Evolutionary conservation across 306 rosid species (phyloP), one percentile per base, ranked within the genome.

Genomic region (Delonix regia): DNA sequence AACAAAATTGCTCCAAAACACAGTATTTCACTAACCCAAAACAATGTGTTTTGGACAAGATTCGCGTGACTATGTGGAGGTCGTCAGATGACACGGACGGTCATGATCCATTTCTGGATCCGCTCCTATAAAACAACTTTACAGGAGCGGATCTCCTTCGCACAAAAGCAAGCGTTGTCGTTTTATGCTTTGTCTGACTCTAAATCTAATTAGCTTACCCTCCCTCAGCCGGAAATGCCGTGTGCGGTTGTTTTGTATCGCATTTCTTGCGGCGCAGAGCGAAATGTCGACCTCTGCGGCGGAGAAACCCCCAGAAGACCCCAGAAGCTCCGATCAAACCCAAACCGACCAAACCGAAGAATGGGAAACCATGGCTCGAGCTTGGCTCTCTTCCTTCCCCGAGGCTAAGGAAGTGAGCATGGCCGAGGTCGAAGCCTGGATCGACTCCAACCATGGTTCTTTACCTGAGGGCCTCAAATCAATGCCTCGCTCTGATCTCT

Each of bases 351-450:
- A 78, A 45, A 77, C 78, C 28, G 92, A 90, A 45, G 99, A 93
- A 83, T 93, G 98, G 97, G 99, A 87, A 56, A 91, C 89, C 12
- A 95, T 95, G 99, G 99, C 99, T 15, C 94, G 89, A 18, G 98
- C 99, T 30, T 95, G 99, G 99, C 86, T 93, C 45, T 74, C 84
- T 59, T 93, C 93, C 9, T 95, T 95, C 72, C 89, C 98, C 0
- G 98, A 89, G 56, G 89, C 97, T 42, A 93, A 86, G 71, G 98
- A 91, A 44, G 95, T 91, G 15, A 86, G 84, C 82, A 87, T 90
- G 91, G 81, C 67, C 28, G 98, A 95, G 78, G 98, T 95, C 16
- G 98, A 95, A 82, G 88, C 97, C 2, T 95, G 99, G 98, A 83
- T 95, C 63, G 98, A 92, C 60, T 78, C 96, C 68, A 95, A 95